Percentiles rank a stretch among this genome's conserved stretches.
These are phyloP conservation scores for Chlorella sp. DNA, from an alignment of 139 green algal species.

Conservation along the genomic window DNA sequence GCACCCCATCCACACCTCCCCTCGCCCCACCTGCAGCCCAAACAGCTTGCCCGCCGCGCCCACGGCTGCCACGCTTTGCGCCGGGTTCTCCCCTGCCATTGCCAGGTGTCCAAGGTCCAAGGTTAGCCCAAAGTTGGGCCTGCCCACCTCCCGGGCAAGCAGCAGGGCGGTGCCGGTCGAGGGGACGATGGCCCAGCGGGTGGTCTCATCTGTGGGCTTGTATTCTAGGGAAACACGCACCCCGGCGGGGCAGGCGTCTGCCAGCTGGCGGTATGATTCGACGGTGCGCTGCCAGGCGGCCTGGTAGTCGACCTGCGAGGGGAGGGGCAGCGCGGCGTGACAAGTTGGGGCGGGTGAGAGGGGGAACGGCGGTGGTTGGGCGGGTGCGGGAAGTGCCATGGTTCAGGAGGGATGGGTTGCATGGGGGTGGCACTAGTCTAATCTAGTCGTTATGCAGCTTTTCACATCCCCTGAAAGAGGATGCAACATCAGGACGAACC, in stretches of 20 bases:
- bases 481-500: too few species aligned
- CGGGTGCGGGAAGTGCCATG: too few species aligned
- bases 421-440: too few species aligned
- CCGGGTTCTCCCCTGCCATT: slow-evolving; percentile 72
- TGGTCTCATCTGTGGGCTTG: slow-evolving; percentile 70
- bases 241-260: slow-evolving; percentile 37
- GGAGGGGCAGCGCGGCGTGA: too few species aligned
- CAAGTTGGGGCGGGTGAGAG: too few species aligned
- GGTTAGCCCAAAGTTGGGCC: slow-evolving; percentile 71
- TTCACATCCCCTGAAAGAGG: too few species aligned
- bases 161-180: slow-evolving; percentile 60
- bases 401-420: too few species aligned
- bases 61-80: slow-evolving; percentile 57
- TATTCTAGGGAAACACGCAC: slow-evolving; percentile 67
- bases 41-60: slow-evolving; percentile 57
- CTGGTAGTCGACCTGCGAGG: slow-evolving; percentile 60
- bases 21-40: slow-evolving; percentile 33
- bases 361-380: too few species aligned
- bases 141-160: slow-evolving; percentile 49
- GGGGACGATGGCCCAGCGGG: slow-evolving; percentile 58
- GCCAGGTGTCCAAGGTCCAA: slow-evolving; percentile 75
- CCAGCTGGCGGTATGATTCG: slow-evolving; percentile 39
- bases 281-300: slow-evolving; percentile 53
- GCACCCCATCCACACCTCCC: not conserved
- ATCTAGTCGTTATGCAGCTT: too few species aligned